Conservation (phyloP, 2,329 filamentous ascomycete genomes). For the Helminthosporium solani region DNA sequence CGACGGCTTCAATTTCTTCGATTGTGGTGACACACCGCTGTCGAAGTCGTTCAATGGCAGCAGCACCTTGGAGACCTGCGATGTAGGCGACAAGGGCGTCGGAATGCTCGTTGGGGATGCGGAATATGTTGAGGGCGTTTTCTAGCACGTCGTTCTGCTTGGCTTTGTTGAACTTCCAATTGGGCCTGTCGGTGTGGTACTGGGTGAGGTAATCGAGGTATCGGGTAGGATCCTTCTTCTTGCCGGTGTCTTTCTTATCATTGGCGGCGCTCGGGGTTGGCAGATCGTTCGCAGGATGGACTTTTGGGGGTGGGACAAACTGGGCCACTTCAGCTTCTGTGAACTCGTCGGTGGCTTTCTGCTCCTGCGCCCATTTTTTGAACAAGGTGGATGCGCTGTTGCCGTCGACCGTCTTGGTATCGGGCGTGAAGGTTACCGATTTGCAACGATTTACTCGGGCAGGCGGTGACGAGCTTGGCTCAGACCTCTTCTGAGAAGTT, state of each 20-base stretch:
- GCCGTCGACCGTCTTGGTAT: conserved; percentile 61
- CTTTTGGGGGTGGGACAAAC: conserved; percentile 25
- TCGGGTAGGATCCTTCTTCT: conserved; percentile 56
- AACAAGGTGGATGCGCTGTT: conserved; percentile 55
- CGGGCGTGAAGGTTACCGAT: conserved; percentile 65
- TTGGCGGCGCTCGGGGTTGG: conserved; percentile 3
- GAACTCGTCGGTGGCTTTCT: conserved; percentile 28
- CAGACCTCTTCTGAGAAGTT: conserved; percentile 7
- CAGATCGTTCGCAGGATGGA: conserved; percentile 22
- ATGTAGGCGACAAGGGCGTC: conserved; percentile 75
- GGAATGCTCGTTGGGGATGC: conserved; percentile 70
- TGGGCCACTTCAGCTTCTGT: conserved; percentile 26
- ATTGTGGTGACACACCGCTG: conserved; percentile 65
- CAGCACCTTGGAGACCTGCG: conserved; percentile 72
- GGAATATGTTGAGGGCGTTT: conserved; percentile 71
- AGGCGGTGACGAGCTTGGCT: conserved; percentile 23
- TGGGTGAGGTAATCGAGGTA: conserved; percentile 75
- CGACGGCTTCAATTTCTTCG: conserved; percentile 50
- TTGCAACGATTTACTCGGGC: conserved; percentile 47
- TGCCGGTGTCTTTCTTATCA: conserved; percentile 22
- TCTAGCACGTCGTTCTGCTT: conserved; percentile 84
- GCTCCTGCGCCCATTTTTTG: conserved; percentile 50
- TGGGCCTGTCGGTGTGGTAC: conserved; percentile 68
- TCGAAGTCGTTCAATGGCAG: conserved; percentile 64
- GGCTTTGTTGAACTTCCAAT: conserved; percentile 97